These are phyloP conservation scores for Staphylotrichum tortipilum DNA, from an alignment of 495 filamentous ascomycete genomes.

Conservation along the genomic window DNA sequence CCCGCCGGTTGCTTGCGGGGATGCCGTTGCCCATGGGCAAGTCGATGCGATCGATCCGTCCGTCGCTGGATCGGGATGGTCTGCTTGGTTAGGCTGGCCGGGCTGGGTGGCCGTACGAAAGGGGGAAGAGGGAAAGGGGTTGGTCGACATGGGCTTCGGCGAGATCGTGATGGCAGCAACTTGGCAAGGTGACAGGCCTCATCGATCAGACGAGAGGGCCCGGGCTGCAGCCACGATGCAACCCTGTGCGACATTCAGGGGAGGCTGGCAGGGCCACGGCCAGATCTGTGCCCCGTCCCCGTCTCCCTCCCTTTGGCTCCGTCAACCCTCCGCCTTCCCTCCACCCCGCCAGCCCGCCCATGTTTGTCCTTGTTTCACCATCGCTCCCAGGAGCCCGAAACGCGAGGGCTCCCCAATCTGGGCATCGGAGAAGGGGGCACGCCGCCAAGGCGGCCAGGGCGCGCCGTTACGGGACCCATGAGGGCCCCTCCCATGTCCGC, in stretches of 20 bases:
- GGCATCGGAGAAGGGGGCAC: neutral
- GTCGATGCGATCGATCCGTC: too few relatives aligned
- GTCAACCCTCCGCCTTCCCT: too few relatives aligned
- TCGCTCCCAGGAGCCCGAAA: neutral
- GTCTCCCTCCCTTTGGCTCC: too few relatives aligned
- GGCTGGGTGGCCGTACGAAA: too few relatives aligned
- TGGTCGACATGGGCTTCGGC: too few relatives aligned
- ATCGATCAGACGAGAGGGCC: neutral
- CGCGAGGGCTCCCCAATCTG: neutral
- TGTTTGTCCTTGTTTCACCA: neutral
- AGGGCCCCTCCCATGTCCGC: neutral
- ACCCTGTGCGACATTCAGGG: slow-evolving; percentile 11
- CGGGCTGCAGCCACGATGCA: slow-evolving; percentile 1
- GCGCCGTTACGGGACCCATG: slow-evolving; percentile 3
- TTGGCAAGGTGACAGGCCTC: neutral
- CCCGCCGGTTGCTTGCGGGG: too few relatives aligned
- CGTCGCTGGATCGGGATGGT: too few relatives aligned
- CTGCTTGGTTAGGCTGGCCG: too few relatives aligned
- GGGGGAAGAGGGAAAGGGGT: too few relatives aligned
- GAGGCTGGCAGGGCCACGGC: neutral
- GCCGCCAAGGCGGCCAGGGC: neutral
- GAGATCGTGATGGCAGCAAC: too few relatives aligned
- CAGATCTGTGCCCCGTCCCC: neutral
- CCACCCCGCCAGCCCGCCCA: too few relatives aligned
- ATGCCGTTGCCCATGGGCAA: too few relatives aligned